Evolutionary conservation across 176 grass and related monocot genomes (phyloP).

Genomic region (Juncus effusus): DNA sequence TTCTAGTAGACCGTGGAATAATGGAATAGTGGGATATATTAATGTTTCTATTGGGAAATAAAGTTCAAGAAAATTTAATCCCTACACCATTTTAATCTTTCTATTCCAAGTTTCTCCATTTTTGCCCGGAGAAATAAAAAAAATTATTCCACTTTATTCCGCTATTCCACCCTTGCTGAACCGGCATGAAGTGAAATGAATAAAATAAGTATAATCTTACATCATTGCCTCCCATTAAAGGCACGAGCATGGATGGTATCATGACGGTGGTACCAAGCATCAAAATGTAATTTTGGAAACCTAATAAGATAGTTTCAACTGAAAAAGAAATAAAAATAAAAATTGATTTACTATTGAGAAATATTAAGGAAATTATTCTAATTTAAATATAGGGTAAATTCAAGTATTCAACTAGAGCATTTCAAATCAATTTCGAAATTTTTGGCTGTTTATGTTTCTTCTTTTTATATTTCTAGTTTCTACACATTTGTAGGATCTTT

Average conservation of each 20-base stretch:
- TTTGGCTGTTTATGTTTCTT: neutral
- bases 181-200: no score
- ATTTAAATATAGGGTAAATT: neutral
- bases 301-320: constrained; percentile 45
- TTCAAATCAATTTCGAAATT: constrained; percentile 3
- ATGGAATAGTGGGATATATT: no score
- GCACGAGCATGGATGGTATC: constrained; percentile 44
- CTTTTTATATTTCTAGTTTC: neutral
- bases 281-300: constrained; percentile 44
- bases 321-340: constrained; percentile 26
- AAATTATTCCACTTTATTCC: no score
- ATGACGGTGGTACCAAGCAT: constrained; percentile 45
- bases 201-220: constrained; percentile 20
- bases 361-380: neutral
- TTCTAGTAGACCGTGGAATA: no score
- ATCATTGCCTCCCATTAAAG: constrained; percentile 42
- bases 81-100: no score
- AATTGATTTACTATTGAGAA: neutral
- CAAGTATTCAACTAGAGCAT: neutral
- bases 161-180: no score
- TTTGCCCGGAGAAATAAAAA: no score
- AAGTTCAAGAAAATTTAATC: no score
- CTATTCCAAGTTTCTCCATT: no score
- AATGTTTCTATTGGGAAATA: no score
- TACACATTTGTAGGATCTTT: neutral